Evolutionary conservation across 129 eudicot genomes (phyloP), one percentile per base, ranked within the genome.

Genomic region (Lactuca sativa): DNA sequence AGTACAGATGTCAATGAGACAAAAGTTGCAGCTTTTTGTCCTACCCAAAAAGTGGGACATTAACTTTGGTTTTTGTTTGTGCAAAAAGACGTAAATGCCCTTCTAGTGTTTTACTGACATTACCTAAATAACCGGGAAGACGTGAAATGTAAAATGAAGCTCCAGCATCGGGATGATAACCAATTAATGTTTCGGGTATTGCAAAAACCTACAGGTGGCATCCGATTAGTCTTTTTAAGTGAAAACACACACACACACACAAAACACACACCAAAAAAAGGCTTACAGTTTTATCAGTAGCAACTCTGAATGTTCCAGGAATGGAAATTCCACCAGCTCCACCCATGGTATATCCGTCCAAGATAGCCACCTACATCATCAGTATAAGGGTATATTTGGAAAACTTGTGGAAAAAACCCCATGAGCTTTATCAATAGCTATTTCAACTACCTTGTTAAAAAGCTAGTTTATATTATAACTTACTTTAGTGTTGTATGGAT

Each of bases 151-250:
- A 79, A 82, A 88, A 88, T 43, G 97, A 88, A 64, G 97, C 97
- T 9, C 88, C 97, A 59, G 97, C 97, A 77, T 92, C 97, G 17
- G 97, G 96, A 84, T 92, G 97, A 70, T 80, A 86, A 69, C 97
- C 97, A 71, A 92, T 88, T 75, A 88, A 70, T 47, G 95, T 84
- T 84, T 92, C 97, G n/a, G 96, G 95, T 30, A 83, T 92, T 48
- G 97, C 95, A 82, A 92, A 91, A 70, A 81, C 74, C 97, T 92
- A 89, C 74, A 84, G 2, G 52, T 47, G 52, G 51, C 3, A 44
- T 1, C 13, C 4, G 3, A 47, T 47, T 3, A 47, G 3, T 25
- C 2, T 1, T 25, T 25, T 25, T 25, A 47, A 43, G 3, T 2
- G 13, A 9, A 9, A 8, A 40, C 44, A 40, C 8, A 40, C 8